phyloP scores from a whole-genome alignment of 164 flowering plant species.

The Euptelea pleiosperma region DNA sequence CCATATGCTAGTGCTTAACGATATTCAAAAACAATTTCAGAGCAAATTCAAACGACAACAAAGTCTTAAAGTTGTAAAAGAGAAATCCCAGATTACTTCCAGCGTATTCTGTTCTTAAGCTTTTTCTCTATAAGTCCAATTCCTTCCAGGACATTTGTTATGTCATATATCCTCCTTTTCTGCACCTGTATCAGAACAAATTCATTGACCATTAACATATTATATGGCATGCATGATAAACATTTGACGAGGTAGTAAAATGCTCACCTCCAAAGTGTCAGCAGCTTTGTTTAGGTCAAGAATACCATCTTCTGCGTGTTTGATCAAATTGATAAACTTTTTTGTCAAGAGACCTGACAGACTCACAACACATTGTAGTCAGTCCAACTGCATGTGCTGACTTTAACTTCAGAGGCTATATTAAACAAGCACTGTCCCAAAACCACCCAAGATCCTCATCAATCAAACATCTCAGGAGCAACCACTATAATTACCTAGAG shows the following conservation, averaged over 20 bases:
- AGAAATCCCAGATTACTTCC: slow-evolving; percentile 86
- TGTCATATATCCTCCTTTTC: slow-evolving; percentile 94
- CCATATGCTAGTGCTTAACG: not conserved
- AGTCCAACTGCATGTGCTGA: not conserved
- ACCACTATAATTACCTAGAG: slow-evolving; percentile 73
- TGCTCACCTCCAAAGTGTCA: slow-evolving; percentile 61
- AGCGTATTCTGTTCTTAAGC: slow-evolving; percentile 86
- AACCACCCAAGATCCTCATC: too few relatives aligned
- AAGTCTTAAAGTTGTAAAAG: slow-evolving; percentile 1
- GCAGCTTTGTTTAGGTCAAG: slow-evolving; percentile 91
- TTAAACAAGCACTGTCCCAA: too few relatives aligned
- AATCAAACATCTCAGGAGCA: slow-evolving; percentile 2
- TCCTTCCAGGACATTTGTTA: slow-evolving; percentile 96
- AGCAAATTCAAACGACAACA: not conserved
- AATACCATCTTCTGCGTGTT: slow-evolving; percentile 77
- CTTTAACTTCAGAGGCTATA: not conserved
- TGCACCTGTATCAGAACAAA: slow-evolving; percentile 64
- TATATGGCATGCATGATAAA: too few relatives aligned
- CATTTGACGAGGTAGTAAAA: not conserved
- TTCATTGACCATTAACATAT: too few relatives aligned
- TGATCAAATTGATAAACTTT: slow-evolving; percentile 73
- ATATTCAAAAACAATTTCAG: slow-evolving; percentile 2
- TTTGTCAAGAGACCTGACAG: slow-evolving; percentile 79
- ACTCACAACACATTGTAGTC: not conserved
- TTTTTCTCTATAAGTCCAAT: slow-evolving; percentile 95